Evolutionary conservation across 352 stramenopile species (phyloP), one percentile per base, ranked within the genome.

Genomic region (Globisporangium yorkense): DNA sequence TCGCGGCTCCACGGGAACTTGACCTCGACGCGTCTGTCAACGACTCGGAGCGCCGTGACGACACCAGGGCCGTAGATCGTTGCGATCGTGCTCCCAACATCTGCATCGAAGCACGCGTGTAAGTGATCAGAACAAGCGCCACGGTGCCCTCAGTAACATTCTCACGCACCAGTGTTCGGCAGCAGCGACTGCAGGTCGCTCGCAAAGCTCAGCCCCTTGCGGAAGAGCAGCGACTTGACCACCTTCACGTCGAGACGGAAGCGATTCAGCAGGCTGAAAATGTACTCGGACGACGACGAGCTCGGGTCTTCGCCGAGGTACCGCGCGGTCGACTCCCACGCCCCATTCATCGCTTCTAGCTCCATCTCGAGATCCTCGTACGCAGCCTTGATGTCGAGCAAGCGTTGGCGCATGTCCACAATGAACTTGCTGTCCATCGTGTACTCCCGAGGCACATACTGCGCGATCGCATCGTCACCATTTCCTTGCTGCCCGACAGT

Each of bases 241-340:
- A 90, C 76, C 56, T 88, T 88, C 29, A 93, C 80, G 52, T 93
- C 83, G 13, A 93, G 55, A 20, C 88, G 58, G 55, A 93, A 91
- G 10, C 80, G 72, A 59, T 93, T 78, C 10, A 93, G 57, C 1
- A 93, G 60, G 8, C 65, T 70, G 15, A 91, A 75, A 0, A 85
- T 77, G 52, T 91, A 90, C 48, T 91, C 79, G 7, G 83, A 90
- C 16, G 80, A 84, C 16, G 76, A 86, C 2, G 61, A 65, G 3
- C 56, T 57, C 13, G 75, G 61, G 29, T 84, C 71, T 72, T 93
- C 83, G 2, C 80, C 83, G 15, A 93, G 48, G 63, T 93, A 93
- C 15, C 72, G 50, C 37, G 80, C 79, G 1, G 74, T 88, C 15
- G 68, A 67, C 51, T 89, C 79, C 83, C 80, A 93, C 3, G 63